Evolutionary conservation across 331 rosid genomes (phyloP).

Genomic region (Quercus lobata): DNA sequence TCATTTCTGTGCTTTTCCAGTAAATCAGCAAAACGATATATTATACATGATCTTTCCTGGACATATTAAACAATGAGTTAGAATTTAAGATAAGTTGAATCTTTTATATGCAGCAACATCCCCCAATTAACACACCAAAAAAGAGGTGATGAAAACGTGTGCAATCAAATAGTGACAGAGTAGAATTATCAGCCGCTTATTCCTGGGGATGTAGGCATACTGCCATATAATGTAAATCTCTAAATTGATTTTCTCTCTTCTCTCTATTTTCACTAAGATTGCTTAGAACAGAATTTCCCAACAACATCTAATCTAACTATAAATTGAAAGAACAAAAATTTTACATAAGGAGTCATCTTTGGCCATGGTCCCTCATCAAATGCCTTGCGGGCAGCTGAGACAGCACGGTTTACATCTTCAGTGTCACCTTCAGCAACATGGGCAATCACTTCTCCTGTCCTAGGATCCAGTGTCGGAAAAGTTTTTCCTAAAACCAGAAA

Average conservation of each 20-base stretch:
- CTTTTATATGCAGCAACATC: not conserved
- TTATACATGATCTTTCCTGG: slow-evolving; percentile 67
- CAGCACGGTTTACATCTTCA: slow-evolving; percentile 77
- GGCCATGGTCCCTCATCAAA: slow-evolving; percentile 97
- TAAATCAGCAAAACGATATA: slow-evolving; percentile 75
- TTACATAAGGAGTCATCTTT: slow-evolving; percentile 82
- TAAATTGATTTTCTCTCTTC: no score
- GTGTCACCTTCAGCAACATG: slow-evolving; percentile 76
- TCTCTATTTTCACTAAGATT: no score
- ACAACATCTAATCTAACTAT: no score
- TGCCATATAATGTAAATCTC: no score
- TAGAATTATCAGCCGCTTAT: no score
- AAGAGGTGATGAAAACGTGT: not conserved
- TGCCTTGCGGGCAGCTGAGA: slow-evolving; percentile 80
- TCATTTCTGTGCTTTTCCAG: slow-evolving; percentile 67
- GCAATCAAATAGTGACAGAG: no score
- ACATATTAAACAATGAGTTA: not conserved
- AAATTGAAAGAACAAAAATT: not conserved
- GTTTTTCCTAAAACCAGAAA: slow-evolving; percentile 59
- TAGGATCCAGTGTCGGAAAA: slow-evolving; percentile 79
- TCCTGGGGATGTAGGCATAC: no score
- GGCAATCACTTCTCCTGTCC: slow-evolving; percentile 79
- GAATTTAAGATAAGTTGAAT: not conserved
- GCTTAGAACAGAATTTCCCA: no score
- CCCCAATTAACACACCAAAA: not conserved